Evolutionary conservation across 257 asterid genomes (phyloP), one percentile per base, ranked within the genome.

Genomic region (Avicennia marina): DNA sequence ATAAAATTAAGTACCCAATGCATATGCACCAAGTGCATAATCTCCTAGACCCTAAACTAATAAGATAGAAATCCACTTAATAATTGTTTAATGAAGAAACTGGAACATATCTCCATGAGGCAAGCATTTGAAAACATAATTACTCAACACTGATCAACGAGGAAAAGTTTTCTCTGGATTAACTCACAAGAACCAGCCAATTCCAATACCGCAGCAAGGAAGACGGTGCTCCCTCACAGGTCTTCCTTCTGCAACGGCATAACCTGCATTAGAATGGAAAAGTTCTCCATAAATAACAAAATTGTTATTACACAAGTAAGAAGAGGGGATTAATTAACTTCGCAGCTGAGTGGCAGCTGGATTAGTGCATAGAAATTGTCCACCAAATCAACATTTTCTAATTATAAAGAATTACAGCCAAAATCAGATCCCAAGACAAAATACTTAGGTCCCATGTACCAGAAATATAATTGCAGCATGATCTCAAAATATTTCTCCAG

Each of bases 171-270:
- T 33, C 27, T 18, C 50, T 2, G 7, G 2, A 22, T 3, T 7
- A 33, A 47, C 88, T 82, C 78, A 89, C 95, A 83, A 50, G 88
- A 83, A 81, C 96, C 96, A 89, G 75, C 96, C 96, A 25, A 65
- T 1, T 64, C 96, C 96, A 52, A 77, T 71, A 49, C 95, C 95
- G 25, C 94, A 89, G 82, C 96, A 88, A 40, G 89, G 89, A 57
- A 89, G 95, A 18, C 80, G 90, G 8, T 32, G 75, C 64, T 78
- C 73, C 67, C 85, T 81, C 26, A 85, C 72, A 1, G 90, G 84
- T 51, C 78, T 70, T 51, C 89, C 90, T 67, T 80, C 93, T 40
- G 83, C 80, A 65, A 85, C 81, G 42, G 67, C 80, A 83, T 83
- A 79, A 54, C 87, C 96, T 85, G 74, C 52, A 49, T 51, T 59